phyloP scores from a whole-genome alignment of 306 rosid genomes.

The Sindora glabra region DNA sequence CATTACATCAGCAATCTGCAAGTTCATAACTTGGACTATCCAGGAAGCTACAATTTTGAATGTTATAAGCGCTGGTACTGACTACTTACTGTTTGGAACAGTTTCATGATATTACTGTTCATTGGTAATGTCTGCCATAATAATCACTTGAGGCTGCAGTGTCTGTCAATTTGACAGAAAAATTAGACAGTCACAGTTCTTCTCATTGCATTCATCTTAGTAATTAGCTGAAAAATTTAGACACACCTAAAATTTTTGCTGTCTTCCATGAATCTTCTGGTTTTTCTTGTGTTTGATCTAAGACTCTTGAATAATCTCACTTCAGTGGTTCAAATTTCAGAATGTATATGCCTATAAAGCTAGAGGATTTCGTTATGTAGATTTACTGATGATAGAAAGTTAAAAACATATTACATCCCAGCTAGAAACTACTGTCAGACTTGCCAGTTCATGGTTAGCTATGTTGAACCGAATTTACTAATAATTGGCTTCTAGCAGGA shows the following conservation, averaged over 20 bases:
- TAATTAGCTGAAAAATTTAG: background rate
- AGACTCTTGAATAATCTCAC: background rate
- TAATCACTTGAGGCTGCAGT: background rate
- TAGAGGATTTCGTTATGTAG: background rate
- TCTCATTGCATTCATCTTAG: no score
- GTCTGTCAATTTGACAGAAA: background rate
- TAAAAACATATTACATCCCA: background rate
- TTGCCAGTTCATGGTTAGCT: background rate
- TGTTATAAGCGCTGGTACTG: background rate
- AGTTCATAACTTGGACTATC: background rate
- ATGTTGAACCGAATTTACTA: background rate
- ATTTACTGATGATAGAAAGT: background rate
- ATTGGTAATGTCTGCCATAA: background rate
- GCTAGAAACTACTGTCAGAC: background rate
- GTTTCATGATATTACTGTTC: background rate
- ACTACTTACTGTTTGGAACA: background rate
- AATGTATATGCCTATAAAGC: background rate
- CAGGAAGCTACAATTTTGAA: background rate
- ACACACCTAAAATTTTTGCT: no score
- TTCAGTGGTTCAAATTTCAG: no score
- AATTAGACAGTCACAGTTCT: no score
- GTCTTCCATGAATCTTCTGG: slow-evolving; percentile 15
- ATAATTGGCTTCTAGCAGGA: slow-evolving; percentile 45
- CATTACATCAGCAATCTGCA: background rate
- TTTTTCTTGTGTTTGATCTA: background rate